Percentiles rank a stretch among this genome's conserved stretches.
Conservation (phyloP, 208 protist genomes). For the Leishmania tarentolae region DNA sequence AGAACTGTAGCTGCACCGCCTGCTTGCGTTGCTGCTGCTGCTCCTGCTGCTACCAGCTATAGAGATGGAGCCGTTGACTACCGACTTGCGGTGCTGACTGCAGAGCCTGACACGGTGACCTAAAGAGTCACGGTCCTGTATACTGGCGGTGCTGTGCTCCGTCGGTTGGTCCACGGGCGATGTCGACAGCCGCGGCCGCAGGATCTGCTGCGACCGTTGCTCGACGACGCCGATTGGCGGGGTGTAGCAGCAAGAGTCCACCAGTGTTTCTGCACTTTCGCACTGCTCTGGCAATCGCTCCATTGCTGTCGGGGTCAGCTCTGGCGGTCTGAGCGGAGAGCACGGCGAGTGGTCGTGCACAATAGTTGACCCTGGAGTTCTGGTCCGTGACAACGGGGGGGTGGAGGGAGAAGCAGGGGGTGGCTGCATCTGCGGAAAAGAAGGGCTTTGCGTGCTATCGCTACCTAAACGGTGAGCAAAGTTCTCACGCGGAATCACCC, state of each 20-base stretch:
- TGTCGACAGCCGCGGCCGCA: background rate
- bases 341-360: background rate
- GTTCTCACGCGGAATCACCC: background rate
- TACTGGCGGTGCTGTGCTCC: conserved; percentile 5
- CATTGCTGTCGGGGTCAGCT: background rate
- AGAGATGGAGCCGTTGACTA: background rate
- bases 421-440: background rate
- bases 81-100: background rate
- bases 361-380: background rate
- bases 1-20: background rate
- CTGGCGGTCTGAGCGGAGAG: background rate
- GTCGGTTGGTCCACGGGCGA: background rate
- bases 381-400: background rate
- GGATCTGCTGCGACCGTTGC: background rate
- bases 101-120: background rate
- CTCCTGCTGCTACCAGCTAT: background rate
- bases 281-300: background rate
- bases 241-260: conserved; percentile 3
- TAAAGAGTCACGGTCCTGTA: background rate
- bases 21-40: conserved; percentile 6
- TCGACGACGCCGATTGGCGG: background rate
- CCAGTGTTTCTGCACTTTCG: background rate
- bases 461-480: background rate
- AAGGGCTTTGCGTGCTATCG: background rate
- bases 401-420: background rate